A percentile compares a stretch with the other conserved stretches of the same genome.
These are phyloP conservation scores for Petunia axillaris DNA, from an alignment of 257 asterid species.

Conservation along the genomic window DNA sequence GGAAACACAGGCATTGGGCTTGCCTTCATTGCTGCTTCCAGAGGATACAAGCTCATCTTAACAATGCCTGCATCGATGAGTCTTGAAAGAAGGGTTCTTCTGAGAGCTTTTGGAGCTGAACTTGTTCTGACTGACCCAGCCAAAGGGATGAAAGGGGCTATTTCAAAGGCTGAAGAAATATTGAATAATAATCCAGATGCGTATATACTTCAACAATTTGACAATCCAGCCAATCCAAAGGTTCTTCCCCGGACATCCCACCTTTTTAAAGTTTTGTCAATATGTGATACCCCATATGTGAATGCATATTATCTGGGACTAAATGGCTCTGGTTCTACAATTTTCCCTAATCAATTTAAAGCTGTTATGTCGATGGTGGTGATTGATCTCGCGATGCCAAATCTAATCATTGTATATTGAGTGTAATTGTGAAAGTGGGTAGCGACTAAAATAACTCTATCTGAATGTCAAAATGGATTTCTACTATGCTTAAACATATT, in stretches of 20 bases:
- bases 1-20: conserved; percentile 99
- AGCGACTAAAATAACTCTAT: not conserved
- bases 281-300: not conserved
- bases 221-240: conserved; percentile 99
- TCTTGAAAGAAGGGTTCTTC: conserved; percentile 96
- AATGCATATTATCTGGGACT: not conserved
- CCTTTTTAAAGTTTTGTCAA: not conserved
- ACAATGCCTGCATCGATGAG: conserved; percentile 99
- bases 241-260: conserved; percentile 41
- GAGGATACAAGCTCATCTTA: conserved; percentile 93
- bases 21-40: conserved; percentile 97
- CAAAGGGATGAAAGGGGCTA: conserved; percentile 96
- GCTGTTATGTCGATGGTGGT: not conserved
- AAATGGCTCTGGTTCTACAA: not conserved
- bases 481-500: not conserved
- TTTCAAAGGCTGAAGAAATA: conserved; percentile 93
- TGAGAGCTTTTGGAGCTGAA: conserved; percentile 99
- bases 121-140: conserved; percentile 88
- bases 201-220: conserved; percentile 94
- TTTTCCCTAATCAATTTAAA: not conserved
- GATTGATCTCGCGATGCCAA: not conserved
- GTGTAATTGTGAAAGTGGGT: not conserved
- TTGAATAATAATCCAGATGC: conserved; percentile 73
- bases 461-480: not conserved
- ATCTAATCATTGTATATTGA: not conserved